Evolutionary conservation across 441 rosid species (phyloP), one percentile per base, ranked within the genome.

Genomic region (Macaranga tanarius): DNA sequence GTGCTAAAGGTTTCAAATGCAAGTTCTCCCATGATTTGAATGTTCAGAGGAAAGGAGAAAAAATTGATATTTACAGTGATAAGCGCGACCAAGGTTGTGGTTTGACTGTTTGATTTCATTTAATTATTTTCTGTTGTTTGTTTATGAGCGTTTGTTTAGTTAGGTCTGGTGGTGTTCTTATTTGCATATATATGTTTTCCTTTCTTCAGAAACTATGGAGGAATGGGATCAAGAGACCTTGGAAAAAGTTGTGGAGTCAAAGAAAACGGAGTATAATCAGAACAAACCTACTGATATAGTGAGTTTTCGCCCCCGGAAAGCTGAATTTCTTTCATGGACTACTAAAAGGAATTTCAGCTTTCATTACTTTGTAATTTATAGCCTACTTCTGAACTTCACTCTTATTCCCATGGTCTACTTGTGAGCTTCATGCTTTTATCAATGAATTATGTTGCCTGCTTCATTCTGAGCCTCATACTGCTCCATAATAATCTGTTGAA

Each of bases 161-260:
- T 31, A 22, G 11, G 38, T 34, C 56, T 58, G 47, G 25, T 70
- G 22, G 26, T 19, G 63, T 52, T 63, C 56, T 58, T 10, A 31
- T 62, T 22, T 11, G 65, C 65, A 10, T 70, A 55, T 28, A 7
- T 31, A 12, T 5, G 17, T 40, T 54, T 66, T 73, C 22, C 45
- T 77, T 67, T 22, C 19, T 45, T 52, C 73, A 88, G 98, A 82
- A 38, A 76, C 86, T 0, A 95, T 95, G 98, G 98, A 91, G 72
- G 93, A 95, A 50, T 95, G 98, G 97, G 99, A 95, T 81, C 98
- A 93, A 77, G 98, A 85, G 73, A 91, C 90, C 12, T 78, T 95
- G 81, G 99, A 95, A 86, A 90, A 90, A 80, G 99, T 93, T 56
- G 89, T 93, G 73, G 93, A 91, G 76, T 91, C 95, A 0, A 95